Evolutionary conservation across 2,329 filamentous ascomycete genomes (phyloP).

Genomic region (Ophiocordyceps polyrhachis-furcata): DNA sequence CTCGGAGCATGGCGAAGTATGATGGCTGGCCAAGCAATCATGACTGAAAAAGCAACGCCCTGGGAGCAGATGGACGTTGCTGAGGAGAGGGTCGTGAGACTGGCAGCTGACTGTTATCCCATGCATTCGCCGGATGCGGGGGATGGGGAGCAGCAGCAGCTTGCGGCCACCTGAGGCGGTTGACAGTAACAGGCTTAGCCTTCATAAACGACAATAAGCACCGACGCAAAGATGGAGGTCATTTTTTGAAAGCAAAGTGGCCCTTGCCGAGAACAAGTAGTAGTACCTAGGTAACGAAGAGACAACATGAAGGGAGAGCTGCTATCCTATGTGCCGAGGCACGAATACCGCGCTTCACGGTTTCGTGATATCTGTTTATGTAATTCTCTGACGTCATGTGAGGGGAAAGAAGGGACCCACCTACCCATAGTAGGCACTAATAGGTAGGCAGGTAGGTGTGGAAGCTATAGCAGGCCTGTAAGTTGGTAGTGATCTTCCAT

Average conservation of each 20-base stretch:
- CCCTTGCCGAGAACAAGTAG: background rate
- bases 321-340: background rate
- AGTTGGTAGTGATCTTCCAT: too few species aligned
- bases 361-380: background rate
- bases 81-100: background rate
- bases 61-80: background rate
- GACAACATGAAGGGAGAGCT: background rate
- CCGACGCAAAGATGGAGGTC: background rate
- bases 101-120: background rate
- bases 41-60: background rate
- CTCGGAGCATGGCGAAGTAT: background rate
- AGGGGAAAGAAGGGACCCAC: background rate
- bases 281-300: background rate
- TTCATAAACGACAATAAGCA: background rate
- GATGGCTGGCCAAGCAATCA: slow-evolving; percentile 14
- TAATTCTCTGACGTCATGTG: background rate
- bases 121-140: background rate
- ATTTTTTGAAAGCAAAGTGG: background rate
- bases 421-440: too few species aligned
- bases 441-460: background rate
- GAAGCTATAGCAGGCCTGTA: too few species aligned
- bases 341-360: background rate
- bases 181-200: background rate
- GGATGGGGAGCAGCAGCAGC: background rate
- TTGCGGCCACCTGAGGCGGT: background rate